Evolutionary conservation across 805 yeast species (phyloP), one percentile per base, ranked within the genome.

Genomic region (Zygoascus biomembranicola): DNA sequence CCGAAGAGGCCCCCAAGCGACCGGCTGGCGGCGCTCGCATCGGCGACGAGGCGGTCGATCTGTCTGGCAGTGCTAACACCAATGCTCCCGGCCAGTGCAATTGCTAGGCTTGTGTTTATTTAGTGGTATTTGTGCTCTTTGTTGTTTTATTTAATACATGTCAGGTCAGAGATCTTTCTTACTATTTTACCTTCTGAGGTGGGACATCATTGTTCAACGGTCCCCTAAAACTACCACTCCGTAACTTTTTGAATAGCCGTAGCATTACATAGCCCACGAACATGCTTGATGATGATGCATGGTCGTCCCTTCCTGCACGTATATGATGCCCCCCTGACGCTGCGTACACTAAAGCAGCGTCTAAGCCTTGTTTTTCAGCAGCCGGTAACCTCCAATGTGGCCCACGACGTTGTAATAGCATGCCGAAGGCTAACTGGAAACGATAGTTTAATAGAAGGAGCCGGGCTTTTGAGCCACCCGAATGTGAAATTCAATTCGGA

Each of bases 1-100:
- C 97, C n/a, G 68, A 70, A 49, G 75, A 73, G 47, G 49, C 52
- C 18, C 50, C 51, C 20, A 35, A 37, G 11, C 43, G 45, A 8
- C 47, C 52, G 13, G 47, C 37, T 31, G 51, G 47, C 31, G 53
- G 46, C 13, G 51, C 60, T 62, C 37, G 60, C 52, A 55, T 56
- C 43, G 39, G 39, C 5, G 64, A 47, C 32, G 57, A 47, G 20
- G 50, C 59, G 0, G 50, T 57, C 10, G 60, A 57, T 32, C 53
- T 57, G 16, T 19, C 52, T 2, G 41, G 52, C 18, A 16, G 47
- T 4, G 32, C 49, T 1, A 43, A 44, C 10, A 32, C 35, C 16
- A 26, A 43, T 8, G 32, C 53, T 3, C 43, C 53, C 32, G 41
- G 57, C 23, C 52, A 51, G 6, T 57, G 60, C 52, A 53, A 53